phyloP scores from a whole-genome alignment of 768 basidiomycete genomes.

The Leccinellum albellum region DNA sequence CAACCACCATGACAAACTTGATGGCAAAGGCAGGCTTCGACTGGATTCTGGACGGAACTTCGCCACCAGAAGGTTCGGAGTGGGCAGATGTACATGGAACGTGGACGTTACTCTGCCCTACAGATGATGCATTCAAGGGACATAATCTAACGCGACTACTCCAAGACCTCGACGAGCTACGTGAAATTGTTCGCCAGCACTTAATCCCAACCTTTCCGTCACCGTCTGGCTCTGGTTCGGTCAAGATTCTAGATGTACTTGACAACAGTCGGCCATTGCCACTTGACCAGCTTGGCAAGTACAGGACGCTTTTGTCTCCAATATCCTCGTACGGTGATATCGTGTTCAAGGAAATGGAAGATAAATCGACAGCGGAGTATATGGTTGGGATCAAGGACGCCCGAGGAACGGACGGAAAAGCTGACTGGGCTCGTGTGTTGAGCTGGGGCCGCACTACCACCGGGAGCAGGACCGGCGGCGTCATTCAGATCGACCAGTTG shows the following conservation, averaged over 20 bases:
- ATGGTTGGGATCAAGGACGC: constrained; percentile 74
- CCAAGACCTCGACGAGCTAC: constrained; percentile 50
- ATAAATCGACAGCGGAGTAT: constrained; percentile 42
- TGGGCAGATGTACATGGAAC: constrained; percentile 58
- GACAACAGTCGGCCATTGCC: constrained; percentile 72
- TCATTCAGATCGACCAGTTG: constrained; percentile 81
- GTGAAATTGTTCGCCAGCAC: constrained; percentile 69
- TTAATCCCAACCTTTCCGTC: constrained; percentile 51
- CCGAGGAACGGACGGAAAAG: constrained; percentile 56
- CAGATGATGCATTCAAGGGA: constrained; percentile 87
- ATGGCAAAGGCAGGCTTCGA: constrained; percentile 81
- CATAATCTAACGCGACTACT: constrained; percentile 77
- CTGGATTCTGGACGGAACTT: constrained; percentile 86
- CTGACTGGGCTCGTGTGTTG: constrained; percentile 62
- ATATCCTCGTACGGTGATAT: constrained; percentile 74
- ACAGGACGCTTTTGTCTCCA: constrained; percentile 71
- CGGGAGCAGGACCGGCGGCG: constrained; percentile 74
- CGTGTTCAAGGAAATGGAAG: constrained; percentile 58
- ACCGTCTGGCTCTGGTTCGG: constrained; percentile 17
- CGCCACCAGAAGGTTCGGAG: constrained; percentile 64
- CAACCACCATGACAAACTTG: constrained; percentile 82
- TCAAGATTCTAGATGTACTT: constrained; percentile 33
- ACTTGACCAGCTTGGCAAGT: constrained; percentile 67
- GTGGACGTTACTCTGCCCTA: constrained; percentile 90
- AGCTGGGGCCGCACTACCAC: constrained; percentile 77